These are phyloP conservation scores for Diaporthe velutina DNA, from an alignment of 2,329 filamentous ascomycete species.

Conservation along the genomic window DNA sequence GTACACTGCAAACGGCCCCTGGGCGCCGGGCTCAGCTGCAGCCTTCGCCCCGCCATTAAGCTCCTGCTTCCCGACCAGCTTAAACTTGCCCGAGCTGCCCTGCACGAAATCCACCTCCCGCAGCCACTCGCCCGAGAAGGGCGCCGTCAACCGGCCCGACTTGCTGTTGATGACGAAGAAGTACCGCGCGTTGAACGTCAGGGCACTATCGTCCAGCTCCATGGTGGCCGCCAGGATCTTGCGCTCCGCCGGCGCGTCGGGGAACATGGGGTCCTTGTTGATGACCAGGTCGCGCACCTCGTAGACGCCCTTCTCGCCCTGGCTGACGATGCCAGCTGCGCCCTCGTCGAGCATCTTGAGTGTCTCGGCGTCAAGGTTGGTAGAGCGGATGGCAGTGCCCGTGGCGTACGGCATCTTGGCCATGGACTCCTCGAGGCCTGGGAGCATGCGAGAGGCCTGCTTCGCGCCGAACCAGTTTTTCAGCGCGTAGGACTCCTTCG, in stretches of 20 bases:
- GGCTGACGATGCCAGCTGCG: background rate
- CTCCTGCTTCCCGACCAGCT: background rate
- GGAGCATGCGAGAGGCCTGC: background rate
- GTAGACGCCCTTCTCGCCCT: background rate
- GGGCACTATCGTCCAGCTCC: background rate
- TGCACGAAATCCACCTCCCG: background rate
- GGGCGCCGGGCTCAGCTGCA: background rate
- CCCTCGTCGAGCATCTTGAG: slow-evolving; percentile 12
- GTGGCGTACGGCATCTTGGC: background rate
- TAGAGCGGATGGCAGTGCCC: background rate
- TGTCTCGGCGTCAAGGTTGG: background rate
- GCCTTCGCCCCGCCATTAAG: background rate
- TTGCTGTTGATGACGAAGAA: slow-evolving; percentile 7
- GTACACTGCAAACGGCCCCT: background rate
- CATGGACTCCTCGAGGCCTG: background rate
- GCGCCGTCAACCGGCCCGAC: background rate
- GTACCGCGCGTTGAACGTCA: background rate
- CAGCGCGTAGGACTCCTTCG: background rate
- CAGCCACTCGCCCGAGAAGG: background rate
- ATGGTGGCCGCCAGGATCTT: background rate
- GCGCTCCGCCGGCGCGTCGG: background rate
- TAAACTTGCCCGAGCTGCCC: slow-evolving; percentile 5
- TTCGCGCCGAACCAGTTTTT: slow-evolving; percentile 1
- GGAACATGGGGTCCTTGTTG: background rate
- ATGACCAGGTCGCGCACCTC: background rate